Base-by-base conservation (phyloP, 2,329 filamentous ascomycete genomes). In the Polytolypa hystricis region DNA sequence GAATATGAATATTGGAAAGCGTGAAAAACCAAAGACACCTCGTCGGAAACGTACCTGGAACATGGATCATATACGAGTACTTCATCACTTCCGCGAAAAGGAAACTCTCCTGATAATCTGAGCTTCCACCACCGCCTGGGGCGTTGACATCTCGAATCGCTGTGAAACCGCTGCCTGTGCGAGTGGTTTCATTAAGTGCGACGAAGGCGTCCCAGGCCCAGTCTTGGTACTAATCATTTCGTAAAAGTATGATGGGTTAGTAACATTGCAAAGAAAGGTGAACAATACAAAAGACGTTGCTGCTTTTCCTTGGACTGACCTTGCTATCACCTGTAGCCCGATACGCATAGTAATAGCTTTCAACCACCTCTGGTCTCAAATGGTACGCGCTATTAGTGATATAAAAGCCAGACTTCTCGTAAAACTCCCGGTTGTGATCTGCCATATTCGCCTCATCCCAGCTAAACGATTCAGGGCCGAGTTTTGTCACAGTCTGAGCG, bases 81-180 rank as follows among this genome's bases (percentile, higher is more conserved):
- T 93, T 93, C 57, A 93, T 55, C 43, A 86, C 81, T 65, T 93
- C 85, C 0, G 85, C 84, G 56, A 93, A 85, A 66, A 82, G 79
- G 63, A 91, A 93, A 50, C 81, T 87, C 62, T 93, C 84, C 67
- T 89, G 81, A 55, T 80, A 79, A 55, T 93, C 74, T 28, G 60
- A 57, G 41, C 71, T 75, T 0, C 61, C 58, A 1, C 81, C 81
- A 7, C 82, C 83, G 19, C 65, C 67, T 3, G 52, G 48, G 3
- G 59, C 61, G 47, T 81, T 84, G 30, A 93, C 82, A 53, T 93
- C 58, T 0, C 49, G 55, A 38, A 93, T 63, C 19, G 71, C 69
- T 9, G 73, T 72, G 58, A 77, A 93, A 5, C 81, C 85, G 15
- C 71, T 77, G 5, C 73, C 74, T 0, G 71, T 73, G 16, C 71